phyloP scores from a whole-genome alignment of 768 basidiomycete genomes.

The Sutorius australiensis region DNA sequence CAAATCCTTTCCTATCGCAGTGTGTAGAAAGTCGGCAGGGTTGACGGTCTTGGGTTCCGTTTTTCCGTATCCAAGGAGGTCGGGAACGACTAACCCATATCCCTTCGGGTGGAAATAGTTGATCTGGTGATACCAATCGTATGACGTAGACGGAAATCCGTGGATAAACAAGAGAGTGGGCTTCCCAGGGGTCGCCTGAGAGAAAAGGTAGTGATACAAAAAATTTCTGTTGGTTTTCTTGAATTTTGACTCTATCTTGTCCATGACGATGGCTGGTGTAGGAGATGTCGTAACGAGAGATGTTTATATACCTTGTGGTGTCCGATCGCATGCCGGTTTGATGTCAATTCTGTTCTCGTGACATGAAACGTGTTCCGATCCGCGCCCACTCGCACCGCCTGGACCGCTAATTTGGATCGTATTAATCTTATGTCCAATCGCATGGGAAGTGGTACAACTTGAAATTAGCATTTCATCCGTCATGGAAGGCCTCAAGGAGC shows the following conservation, averaged over 20 bases:
- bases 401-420: constrained; percentile 2
- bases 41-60: constrained; percentile 41
- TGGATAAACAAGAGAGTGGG: constrained; percentile 43
- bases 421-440: constrained; percentile 1
- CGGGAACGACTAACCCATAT: constrained; percentile 43
- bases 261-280: constrained; percentile 16
- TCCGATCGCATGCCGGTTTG: constrained; percentile 17
- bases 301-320: constrained; percentile 5
- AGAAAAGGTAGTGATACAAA: constrained; percentile 36
- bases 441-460: background rate
- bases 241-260: constrained; percentile 27
- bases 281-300: background rate
- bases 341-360: constrained; percentile 1
- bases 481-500: background rate
- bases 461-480: constrained; percentile 1
- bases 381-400: constrained; percentile 14
- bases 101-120: constrained; percentile 37
- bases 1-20: constrained; percentile 31
- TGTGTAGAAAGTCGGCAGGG: constrained; percentile 24
- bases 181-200: constrained; percentile 22
- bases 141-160: constrained; percentile 42
- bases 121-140: constrained; percentile 42
- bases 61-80: constrained; percentile 45
- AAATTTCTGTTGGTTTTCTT: constrained; percentile 35
- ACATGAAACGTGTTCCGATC: constrained; percentile 20